phyloP scores from a whole-genome alignment of 2,329 filamentous ascomycete species.

The Penicillium sp. region DNA sequence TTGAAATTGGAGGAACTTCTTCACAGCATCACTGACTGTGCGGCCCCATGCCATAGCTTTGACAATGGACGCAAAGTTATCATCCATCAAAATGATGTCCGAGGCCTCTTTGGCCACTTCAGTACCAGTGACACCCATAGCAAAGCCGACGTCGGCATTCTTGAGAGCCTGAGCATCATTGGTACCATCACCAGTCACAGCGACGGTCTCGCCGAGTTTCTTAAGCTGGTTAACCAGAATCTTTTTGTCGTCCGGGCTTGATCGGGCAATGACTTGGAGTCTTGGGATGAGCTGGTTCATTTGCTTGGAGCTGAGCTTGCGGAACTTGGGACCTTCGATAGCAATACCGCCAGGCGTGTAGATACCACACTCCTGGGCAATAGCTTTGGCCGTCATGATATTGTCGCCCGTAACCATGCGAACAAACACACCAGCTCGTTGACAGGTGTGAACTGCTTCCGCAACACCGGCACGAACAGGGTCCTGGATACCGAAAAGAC shows the following conservation, averaged over 20 bases:
- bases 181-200: slow-evolving; percentile 78
- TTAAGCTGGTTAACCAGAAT: slow-evolving; percentile 69
- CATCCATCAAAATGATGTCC: slow-evolving; percentile 82
- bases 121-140: slow-evolving; percentile 79
- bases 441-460: slow-evolving; percentile 69
- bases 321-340: slow-evolving; percentile 76
- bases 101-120: slow-evolving; percentile 84
- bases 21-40: slow-evolving; percentile 72
- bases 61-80: slow-evolving; percentile 83
- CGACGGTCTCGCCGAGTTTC: slow-evolving; percentile 71
- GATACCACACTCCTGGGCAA: slow-evolving; percentile 75
- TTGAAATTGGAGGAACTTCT: slow-evolving; percentile 63
- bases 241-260: slow-evolving; percentile 73
- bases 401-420: slow-evolving; percentile 88
- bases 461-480: slow-evolving; percentile 72
- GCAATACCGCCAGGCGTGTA: slow-evolving; percentile 65
- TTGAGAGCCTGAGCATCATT: slow-evolving; percentile 80
- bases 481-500: slow-evolving; percentile 77
- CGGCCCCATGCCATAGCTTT: slow-evolving; percentile 79
- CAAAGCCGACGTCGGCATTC: slow-evolving; percentile 78
- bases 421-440: slow-evolving; percentile 72
- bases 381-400: slow-evolving; percentile 72
- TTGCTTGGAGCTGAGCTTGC: slow-evolving; percentile 64
- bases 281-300: slow-evolving; percentile 66
- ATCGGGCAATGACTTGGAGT: slow-evolving; percentile 69